These are phyloP conservation scores for Alternaria arbusti DNA, from an alignment of 2,329 filamentous ascomycete genomes.

Conservation along the genomic window DNA sequence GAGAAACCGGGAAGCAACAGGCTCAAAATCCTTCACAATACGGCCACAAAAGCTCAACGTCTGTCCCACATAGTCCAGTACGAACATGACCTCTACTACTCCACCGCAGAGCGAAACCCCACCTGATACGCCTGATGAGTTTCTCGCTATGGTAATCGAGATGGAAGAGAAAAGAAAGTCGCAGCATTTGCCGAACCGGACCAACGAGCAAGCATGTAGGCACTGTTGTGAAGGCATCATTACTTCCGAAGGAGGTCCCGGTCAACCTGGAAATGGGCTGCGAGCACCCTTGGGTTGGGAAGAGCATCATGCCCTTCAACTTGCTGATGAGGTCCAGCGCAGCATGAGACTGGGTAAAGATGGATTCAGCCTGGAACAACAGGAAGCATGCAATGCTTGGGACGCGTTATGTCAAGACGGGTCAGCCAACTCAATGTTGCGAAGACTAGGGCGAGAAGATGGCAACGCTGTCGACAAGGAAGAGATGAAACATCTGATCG, in stretches of 20 bases:
- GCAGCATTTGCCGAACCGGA: background rate
- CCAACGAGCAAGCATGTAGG: background rate
- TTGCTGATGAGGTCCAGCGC: background rate
- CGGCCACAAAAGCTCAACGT: background rate
- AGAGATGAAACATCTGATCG: background rate
- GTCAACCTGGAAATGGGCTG: too few species aligned
- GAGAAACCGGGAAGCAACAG: background rate
- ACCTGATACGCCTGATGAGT: background rate
- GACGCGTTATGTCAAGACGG: rapidly evolving
- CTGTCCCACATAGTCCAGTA: background rate
- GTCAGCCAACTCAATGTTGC: background rate
- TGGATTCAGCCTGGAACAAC: background rate
- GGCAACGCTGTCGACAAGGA: background rate
- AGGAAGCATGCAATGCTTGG: too few species aligned
- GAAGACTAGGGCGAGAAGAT: background rate
- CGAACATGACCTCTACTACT: too few species aligned
- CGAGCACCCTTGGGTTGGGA: background rate
- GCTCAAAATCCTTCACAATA: background rate
- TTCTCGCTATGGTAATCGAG: background rate
- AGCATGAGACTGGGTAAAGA: background rate
- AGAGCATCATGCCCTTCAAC: background rate
- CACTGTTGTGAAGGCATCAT: rapidly evolving
- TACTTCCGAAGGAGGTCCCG: too few species aligned
- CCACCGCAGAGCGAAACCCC: background rate
- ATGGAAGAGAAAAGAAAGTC: rapidly evolving